Percentiles rank a stretch among this genome's conserved stretches.
Evolutionary conservation across 208 protist genomes (phyloP).

Genomic region (Trypanosoma platydactyli): DNA sequence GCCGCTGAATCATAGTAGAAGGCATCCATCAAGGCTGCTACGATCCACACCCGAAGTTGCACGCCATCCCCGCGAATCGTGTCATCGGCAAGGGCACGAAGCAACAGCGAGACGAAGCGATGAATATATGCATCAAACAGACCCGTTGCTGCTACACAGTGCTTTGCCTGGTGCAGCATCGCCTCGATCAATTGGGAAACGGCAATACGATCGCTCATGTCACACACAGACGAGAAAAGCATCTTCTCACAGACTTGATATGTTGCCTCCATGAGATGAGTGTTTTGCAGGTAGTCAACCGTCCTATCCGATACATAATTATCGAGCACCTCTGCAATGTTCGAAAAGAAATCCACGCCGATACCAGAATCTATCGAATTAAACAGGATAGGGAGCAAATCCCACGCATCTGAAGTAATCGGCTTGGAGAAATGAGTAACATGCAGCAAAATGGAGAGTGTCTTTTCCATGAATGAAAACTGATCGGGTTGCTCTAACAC

Average conservation of each 20-base stretch:
- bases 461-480: constrained; percentile 85
- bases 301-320: constrained; percentile 76
- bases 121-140: constrained; percentile 64
- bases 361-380: constrained; percentile 66
- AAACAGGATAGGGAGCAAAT: constrained; percentile 66
- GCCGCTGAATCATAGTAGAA: constrained; percentile 80
- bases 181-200: constrained; percentile 81
- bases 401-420: constrained; percentile 66
- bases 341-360: constrained; percentile 83
- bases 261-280: constrained; percentile 67
- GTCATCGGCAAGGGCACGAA: constrained; percentile 67
- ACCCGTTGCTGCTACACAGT: constrained; percentile 29
- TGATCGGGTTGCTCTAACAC: constrained; percentile 71
- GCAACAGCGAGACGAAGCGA: constrained; percentile 61
- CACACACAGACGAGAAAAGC: constrained; percentile 59
- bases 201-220: constrained; percentile 51
- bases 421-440: constrained; percentile 67
- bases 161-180: constrained; percentile 86
- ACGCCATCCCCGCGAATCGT: constrained; percentile 51
- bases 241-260: constrained; percentile 81
- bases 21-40: constrained; percentile 82
- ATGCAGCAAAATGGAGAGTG: constrained; percentile 70
- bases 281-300: constrained; percentile 61
- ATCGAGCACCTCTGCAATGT: constrained; percentile 83
- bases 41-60: constrained; percentile 72